Conservation (phyloP, 2,329 filamentous ascomycete genomes). For the Claviceps spartinae region DNA sequence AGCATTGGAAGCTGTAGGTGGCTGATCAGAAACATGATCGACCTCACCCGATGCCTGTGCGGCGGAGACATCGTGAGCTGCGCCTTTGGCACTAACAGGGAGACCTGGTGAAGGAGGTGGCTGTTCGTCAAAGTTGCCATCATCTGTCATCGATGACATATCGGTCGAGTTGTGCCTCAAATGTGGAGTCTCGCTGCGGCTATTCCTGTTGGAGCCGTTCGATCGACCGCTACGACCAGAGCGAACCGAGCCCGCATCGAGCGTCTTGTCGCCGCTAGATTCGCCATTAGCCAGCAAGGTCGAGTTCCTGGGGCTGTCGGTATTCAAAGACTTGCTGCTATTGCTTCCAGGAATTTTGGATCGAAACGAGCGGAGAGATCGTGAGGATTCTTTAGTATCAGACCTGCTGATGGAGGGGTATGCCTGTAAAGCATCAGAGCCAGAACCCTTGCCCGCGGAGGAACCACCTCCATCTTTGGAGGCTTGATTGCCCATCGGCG, state of each 20-base stretch:
- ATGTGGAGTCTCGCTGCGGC: conserved; percentile 30
- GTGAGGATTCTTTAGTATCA: conserved; percentile 83
- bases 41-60: conserved; percentile 84
- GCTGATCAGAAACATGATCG: conserved; percentile 84
- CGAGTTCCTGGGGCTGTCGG: conserved; percentile 72
- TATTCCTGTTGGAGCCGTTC: conserved; percentile 27
- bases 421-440: conserved; percentile 49
- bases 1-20: conserved; percentile 50
- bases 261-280: conserved; percentile 39
- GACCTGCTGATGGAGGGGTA: conserved; percentile 87
- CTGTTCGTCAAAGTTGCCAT: conserved; percentile 36
- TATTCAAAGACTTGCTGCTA: conserved; percentile 31
- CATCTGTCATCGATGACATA: conserved; percentile 25
- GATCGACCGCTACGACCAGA: conserved; percentile 51
- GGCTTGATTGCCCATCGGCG: conserved; percentile 60
- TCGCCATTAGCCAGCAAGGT: conserved; percentile 51
- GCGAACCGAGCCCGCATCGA: conserved; percentile 61
- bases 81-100: conserved; percentile 58
- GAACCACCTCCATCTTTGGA: conserved; percentile 45
- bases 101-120: conserved; percentile 71
- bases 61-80: conserved; percentile 64
- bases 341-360: conserved; percentile 76
- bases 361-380: conserved; percentile 71
- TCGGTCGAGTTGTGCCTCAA: conserved; percentile 28
- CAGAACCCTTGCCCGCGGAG: conserved; percentile 34